Evolutionary conservation across 1,284 basidiomycete genomes (phyloP), one percentile per base, ranked within the genome.

Genomic region (Meira miltonrushii): DNA sequence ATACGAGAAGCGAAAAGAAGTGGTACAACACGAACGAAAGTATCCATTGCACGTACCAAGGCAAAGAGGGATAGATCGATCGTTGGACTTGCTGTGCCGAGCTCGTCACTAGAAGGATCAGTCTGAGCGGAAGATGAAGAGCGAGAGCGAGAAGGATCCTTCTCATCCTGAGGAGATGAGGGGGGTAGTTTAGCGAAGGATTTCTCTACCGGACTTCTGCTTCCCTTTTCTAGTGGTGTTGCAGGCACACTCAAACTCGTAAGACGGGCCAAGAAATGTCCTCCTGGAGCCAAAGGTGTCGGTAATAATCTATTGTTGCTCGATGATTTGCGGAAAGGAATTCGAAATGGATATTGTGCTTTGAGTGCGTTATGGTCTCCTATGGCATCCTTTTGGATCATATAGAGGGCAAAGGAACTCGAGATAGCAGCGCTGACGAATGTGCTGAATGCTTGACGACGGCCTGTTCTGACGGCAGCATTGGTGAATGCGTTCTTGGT

Each of bases 11-110:
- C 38, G 10, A 51, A 23, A n/a, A 61, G n/a, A 13, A 55, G 21
- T 1, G 61, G 58, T 23, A 68, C 55, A 2, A 64, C 67, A 21
- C 77, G 67, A 11, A 75, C 63, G 39, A 73, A 55, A 2, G 73
- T 77, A 61, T 78, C 75, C 49, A 77, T 57, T 0, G 76, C 79
- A 15, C 79, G 70, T 1, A 80, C 79, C 40, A 79, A 67, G 6
- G 79, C 65, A 52, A 80, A 79, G 38, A 80, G 72, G 5, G 79
- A 79, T 19, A 80, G 60, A 58, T 79, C 79, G 56, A 80, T 73
- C 1, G 79, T 80, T 0, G 78, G 72, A 12, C 69, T 73, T 10
- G 70, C 66, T 41, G 56, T 50, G 8, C 66, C 68, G 0, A 68
- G 51, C 12, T 17, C 13, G 2, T 38, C 17, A n/a, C 17, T 52